Evolutionary conservation across 306 rosid species (phyloP).

Genomic region (Parietaria judaica): DNA sequence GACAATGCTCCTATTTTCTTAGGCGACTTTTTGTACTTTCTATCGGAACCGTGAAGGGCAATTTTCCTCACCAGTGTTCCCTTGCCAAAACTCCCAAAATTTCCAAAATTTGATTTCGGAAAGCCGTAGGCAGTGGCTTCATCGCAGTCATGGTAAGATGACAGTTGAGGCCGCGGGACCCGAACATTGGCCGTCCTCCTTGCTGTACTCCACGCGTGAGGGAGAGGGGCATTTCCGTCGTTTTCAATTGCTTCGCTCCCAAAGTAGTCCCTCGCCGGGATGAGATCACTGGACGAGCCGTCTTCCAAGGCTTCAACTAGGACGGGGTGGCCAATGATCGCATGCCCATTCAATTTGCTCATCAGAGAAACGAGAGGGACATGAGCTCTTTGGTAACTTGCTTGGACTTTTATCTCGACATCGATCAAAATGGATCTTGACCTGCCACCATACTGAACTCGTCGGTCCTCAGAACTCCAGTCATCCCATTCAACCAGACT

Average conservation of each 20-base stretch:
- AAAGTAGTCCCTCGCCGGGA: slow-evolving; percentile 48
- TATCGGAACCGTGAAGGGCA: slow-evolving; percentile 31
- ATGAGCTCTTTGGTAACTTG: slow-evolving; percentile 69
- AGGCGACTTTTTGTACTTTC: slow-evolving; percentile 48
- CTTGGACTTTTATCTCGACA: slow-evolving; percentile 84
- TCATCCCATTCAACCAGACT: slow-evolving; percentile 59
- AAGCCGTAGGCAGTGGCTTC: slow-evolving; percentile 36
- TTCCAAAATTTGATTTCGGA: slow-evolving; percentile 49
- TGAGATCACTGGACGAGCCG: slow-evolving; percentile 55
- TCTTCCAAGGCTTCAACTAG: slow-evolving; percentile 71
- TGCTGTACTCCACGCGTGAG: slow-evolving; percentile 95
- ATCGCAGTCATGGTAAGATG: slow-evolving; percentile 40
- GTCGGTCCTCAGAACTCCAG: slow-evolving; percentile 57
- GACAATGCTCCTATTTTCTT: slow-evolving; percentile 58
- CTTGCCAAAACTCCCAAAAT: slow-evolving; percentile 49
- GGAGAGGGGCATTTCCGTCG: slow-evolving; percentile 59
- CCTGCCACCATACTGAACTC: slow-evolving; percentile 42
- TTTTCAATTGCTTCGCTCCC: slow-evolving; percentile 45
- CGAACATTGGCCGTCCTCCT: slow-evolving; percentile 91
- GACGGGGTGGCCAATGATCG: slow-evolving; percentile 89
- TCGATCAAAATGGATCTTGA: slow-evolving; percentile 54
- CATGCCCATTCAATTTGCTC: slow-evolving; percentile 82
- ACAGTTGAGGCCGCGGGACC: slow-evolving; percentile 71
- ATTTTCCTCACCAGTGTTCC: slow-evolving; percentile 39
- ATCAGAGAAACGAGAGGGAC: slow-evolving; percentile 90